A percentile compares a stretch with the other conserved stretches of the same genome.
Evolutionary conservation across 1,284 basidiomycete genomes (phyloP).

Genomic region (Marasmius fiardii): DNA sequence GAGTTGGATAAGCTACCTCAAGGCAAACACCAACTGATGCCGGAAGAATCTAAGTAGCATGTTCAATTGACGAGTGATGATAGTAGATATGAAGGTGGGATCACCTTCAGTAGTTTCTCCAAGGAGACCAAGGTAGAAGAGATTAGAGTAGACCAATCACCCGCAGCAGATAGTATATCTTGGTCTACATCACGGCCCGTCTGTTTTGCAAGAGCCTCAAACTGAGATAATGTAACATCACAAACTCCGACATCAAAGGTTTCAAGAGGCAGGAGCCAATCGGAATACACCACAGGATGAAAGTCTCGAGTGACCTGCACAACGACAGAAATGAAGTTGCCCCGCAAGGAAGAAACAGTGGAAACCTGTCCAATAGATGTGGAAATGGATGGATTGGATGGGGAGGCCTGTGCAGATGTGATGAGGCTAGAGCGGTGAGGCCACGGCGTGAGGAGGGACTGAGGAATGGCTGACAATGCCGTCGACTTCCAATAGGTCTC

Average conservation of each 20-base stretch:
- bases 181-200: conserved; percentile 38
- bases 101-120: conserved; percentile 68
- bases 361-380: conserved; percentile 49
- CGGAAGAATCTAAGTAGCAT: conserved; percentile 61
- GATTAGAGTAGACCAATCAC: conserved; percentile 58
- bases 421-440: conserved; percentile 38
- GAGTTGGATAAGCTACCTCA: conserved; percentile 72
- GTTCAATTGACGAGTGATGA: neutral
- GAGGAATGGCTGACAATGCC: conserved; percentile 49
- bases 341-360: conserved; percentile 85
- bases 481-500: conserved; percentile 98
- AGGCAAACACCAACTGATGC: conserved; percentile 73
- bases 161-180: conserved; percentile 28
- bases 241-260: conserved; percentile 79
- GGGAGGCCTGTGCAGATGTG: conserved; percentile 63
- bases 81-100: conserved; percentile 13
- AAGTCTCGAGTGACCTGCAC: conserved; percentile 93
- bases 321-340: conserved; percentile 81
- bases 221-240: conserved; percentile 82
- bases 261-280: conserved; percentile 69
- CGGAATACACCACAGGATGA: conserved; percentile 79
- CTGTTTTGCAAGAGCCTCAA: conserved; percentile 61
- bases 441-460: conserved; percentile 35
- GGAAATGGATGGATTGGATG: conserved; percentile 50
- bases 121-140: conserved; percentile 66